Conservation (phyloP, 495 filamentous ascomycete species). For the Stereocaulon alpinum region DNA sequence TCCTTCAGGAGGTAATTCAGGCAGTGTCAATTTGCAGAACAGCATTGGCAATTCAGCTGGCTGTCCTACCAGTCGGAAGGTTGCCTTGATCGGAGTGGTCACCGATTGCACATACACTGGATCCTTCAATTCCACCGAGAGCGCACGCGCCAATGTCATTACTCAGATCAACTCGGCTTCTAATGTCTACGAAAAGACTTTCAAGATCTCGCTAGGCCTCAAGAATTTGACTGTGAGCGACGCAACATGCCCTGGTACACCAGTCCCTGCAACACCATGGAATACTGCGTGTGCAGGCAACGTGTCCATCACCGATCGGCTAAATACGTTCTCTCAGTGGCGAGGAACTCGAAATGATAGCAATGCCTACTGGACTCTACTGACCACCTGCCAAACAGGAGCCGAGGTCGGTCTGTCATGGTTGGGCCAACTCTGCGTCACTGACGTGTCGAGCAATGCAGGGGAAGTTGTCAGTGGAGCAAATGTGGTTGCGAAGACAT, state of each 20-base stretch:
- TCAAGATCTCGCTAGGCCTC: conserved; percentile 88
- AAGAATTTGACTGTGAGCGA: conserved; percentile 72
- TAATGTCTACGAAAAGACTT: conserved; percentile 72
- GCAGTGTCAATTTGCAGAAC: conserved; percentile 66
- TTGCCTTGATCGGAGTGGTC: conserved; percentile 84
- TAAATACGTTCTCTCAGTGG: conserved; percentile 87
- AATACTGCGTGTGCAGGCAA: conserved; percentile 61
- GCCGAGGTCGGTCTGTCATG: conserved; percentile 88
- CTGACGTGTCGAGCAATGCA: conserved; percentile 40
- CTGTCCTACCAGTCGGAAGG: conserved; percentile 78
- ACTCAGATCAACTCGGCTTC: conserved; percentile 79
- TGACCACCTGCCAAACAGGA: conserved; percentile 76
- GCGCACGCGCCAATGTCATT: conserved; percentile 63
- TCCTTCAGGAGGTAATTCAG: conserved; percentile 60
- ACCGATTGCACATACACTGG: conserved; percentile 82
- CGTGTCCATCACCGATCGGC: conserved; percentile 61
- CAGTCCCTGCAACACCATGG: conserved; percentile 60
- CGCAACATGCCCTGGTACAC: conserved; percentile 52
- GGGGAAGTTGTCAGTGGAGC: conserved; percentile 64
- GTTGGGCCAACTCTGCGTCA: conserved; percentile 78
- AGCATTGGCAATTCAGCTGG: conserved; percentile 76
- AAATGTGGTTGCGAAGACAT: conserved; percentile 80
- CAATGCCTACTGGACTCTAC: conserved; percentile 88
- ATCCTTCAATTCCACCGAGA: conserved; percentile 51
- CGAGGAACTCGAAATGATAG: conserved; percentile 59